Percentiles rank a stretch among this genome's conserved stretches.
phyloP scores from a whole-genome alignment of 768 basidiomycete genomes.

The Heimioporus sp. region DNA sequence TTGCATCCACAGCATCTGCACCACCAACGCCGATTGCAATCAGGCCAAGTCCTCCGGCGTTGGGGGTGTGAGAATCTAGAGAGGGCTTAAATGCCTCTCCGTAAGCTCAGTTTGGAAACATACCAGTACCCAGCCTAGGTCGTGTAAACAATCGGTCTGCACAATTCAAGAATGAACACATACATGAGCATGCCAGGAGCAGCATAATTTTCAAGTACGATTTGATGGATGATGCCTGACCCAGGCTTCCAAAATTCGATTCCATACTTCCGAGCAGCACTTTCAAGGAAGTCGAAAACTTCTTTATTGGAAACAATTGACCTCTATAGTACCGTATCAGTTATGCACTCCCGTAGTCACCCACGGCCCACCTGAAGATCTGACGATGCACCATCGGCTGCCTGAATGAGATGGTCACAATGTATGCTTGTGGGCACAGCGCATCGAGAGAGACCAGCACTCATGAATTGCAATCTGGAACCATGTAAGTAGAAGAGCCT shows the following conservation, averaged over 20 bases:
- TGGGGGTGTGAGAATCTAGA: conserved; percentile 94
- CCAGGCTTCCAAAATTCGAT: conserved; percentile 99
- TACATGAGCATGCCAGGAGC: conserved; percentile 93
- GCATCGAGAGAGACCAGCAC: conserved; percentile 79
- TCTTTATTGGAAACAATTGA: conserved; percentile 90
- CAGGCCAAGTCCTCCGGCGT: conserved; percentile 95
- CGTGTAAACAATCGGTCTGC: conserved; percentile 1
- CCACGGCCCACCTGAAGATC: conserved; percentile 68
- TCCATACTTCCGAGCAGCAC: conserved; percentile 85
- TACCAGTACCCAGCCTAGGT: conserved; percentile 79
- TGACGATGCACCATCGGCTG: conserved; percentile 79
- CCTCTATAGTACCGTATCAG: conserved; percentile 41
- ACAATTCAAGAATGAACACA: conserved; percentile 20
- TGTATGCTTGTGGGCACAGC: conserved; percentile 93
- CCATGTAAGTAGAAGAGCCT: conserved; percentile 1
- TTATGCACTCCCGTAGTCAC: neutral
- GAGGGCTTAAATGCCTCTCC: conserved; percentile 1
- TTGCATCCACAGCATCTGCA: conserved; percentile 96
- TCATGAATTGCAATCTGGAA: conserved; percentile 92
- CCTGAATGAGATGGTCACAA: conserved; percentile 97
- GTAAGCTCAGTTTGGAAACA: conserved; percentile 7
- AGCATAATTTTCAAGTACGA: conserved; percentile 96
- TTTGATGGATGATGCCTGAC: conserved; percentile 90
- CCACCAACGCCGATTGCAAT: conserved; percentile 99
- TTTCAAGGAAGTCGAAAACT: conserved; percentile 96